Conservation (phyloP, 108 stramenopile species). For the Cyclostephanos invisitatus region DNA sequence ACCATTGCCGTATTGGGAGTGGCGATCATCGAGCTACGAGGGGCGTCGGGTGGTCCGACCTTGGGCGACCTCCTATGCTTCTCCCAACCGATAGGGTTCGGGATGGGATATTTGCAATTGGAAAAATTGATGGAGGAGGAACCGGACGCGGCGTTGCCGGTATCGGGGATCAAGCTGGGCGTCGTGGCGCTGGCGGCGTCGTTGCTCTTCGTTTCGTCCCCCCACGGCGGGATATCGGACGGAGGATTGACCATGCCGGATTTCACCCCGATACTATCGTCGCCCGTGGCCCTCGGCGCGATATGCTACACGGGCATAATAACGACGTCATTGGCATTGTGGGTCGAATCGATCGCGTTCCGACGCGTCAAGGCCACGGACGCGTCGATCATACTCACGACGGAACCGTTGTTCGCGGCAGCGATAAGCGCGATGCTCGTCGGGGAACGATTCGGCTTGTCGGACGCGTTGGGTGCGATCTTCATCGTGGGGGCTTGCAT, state of each 20-base stretch:
- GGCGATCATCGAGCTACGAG: constrained; percentile 69
- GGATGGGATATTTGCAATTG: constrained; percentile 68
- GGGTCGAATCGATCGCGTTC: constrained; percentile 75
- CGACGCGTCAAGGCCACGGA: constrained; percentile 71
- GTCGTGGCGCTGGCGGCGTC: constrained; percentile 58
- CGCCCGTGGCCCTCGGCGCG: constrained; percentile 60
- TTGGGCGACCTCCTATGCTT: constrained; percentile 66
- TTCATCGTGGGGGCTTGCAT: constrained; percentile 73
- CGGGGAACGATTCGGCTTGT: constrained; percentile 71
- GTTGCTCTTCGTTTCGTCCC: constrained; percentile 53
- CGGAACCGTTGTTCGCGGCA: constrained; percentile 76
- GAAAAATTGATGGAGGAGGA: constrained; percentile 67
- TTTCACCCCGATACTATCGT: constrained; percentile 58
- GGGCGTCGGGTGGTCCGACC: constrained; percentile 60
- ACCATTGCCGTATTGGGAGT: constrained; percentile 64
- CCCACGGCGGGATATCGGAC: constrained; percentile 25
- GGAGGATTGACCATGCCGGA: constrained; percentile 46
- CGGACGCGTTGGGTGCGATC: constrained; percentile 64
- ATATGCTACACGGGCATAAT: constrained; percentile 70
- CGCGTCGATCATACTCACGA: constrained; percentile 72
- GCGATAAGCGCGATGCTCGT: constrained; percentile 54
- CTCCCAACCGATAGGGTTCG: constrained; percentile 81
- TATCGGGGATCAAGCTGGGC: constrained; percentile 61
- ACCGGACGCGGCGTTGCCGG: constrained; percentile 65
- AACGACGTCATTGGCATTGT: constrained; percentile 69